These are phyloP conservation scores for Speleostelium caveatum DNA, from an alignment of 78 protist genomes.

Conservation along the genomic window DNA sequence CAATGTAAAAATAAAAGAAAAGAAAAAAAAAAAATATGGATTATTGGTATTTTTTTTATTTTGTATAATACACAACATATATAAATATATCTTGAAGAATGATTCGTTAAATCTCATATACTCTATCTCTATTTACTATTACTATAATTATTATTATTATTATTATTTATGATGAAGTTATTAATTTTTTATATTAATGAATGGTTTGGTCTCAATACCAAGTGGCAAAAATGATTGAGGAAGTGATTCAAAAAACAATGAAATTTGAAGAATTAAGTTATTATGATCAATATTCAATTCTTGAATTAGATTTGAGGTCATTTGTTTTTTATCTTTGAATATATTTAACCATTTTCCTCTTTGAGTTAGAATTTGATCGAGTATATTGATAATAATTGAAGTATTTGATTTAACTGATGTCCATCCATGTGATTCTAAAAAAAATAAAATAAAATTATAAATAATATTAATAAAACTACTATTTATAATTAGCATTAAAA, in stretches of 20 bases:
- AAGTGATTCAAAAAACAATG: slow-evolving; percentile 41
- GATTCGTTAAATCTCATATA: too few relatives aligned
- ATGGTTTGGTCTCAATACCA: slow-evolving; percentile 51
- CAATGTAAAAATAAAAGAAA: too few relatives aligned
- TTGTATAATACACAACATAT: too few relatives aligned
- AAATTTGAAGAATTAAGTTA: slow-evolving; percentile 27
- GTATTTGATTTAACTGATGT: slow-evolving; percentile 66
- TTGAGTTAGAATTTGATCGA: slow-evolving; percentile 57
- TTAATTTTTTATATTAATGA: background rate
- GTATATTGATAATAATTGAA: slow-evolving; percentile 31
- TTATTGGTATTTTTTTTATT: too few relatives aligned
- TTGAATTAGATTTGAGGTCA: slow-evolving; percentile 23
- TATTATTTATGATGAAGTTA: too few relatives aligned
- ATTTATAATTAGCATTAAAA: background rate
- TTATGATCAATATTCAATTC: slow-evolving; percentile 54
- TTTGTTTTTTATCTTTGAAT: background rate
- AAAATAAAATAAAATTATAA: too few relatives aligned
- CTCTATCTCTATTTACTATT: too few relatives aligned
- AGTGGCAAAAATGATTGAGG: slow-evolving; percentile 37
- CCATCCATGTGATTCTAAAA: slow-evolving; percentile 75
- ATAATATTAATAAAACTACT: background rate
- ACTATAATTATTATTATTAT: too few relatives aligned
- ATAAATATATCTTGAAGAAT: too few relatives aligned
- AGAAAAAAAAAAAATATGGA: too few relatives aligned
- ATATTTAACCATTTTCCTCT: slow-evolving; percentile 53